Evolutionary conservation across 1,284 basidiomycete species (phyloP).

Genomic region (Naganishia albida): DNA sequence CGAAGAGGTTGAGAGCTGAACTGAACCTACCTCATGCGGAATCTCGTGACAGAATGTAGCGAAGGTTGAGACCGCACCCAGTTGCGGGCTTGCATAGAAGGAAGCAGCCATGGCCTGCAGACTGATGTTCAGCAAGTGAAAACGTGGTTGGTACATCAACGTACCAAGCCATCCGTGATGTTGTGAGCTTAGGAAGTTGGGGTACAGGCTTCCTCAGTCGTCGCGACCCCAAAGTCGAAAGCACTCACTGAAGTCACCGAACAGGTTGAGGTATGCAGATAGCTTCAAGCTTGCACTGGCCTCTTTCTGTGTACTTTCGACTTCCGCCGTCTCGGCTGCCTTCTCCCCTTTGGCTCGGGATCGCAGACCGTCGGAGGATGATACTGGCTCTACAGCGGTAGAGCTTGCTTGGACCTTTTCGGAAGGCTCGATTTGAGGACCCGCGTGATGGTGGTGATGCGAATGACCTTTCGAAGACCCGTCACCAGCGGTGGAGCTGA

Average conservation of each 20-base stretch:
- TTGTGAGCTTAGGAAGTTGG: slow-evolving; percentile 42
- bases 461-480: slow-evolving; percentile 47
- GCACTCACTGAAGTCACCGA: slow-evolving; percentile 78
- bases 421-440: slow-evolving; percentile 40
- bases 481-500: slow-evolving; percentile 57
- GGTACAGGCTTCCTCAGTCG: slow-evolving; percentile 34
- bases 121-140: background rate
- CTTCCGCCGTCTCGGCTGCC: slow-evolving; percentile 38
- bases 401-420: slow-evolving; percentile 43
- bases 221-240: background rate
- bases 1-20: background rate
- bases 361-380: slow-evolving; percentile 44
- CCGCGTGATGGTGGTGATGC: slow-evolving; percentile 22
- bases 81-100: slow-evolving; percentile 83
- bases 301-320: slow-evolving; percentile 28
- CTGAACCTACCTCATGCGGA: slow-evolving; percentile 64
- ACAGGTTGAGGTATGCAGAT: slow-evolving; percentile 84
- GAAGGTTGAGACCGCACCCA: slow-evolving; percentile 84
- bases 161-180: slow-evolving; percentile 80
- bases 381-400: slow-evolving; percentile 33
- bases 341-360: slow-evolving; percentile 37
- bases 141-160: background rate
- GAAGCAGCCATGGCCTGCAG: slow-evolving; percentile 71
- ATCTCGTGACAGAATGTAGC: slow-evolving; percentile 91
- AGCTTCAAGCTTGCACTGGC: slow-evolving; percentile 63